Evolutionary conservation across 2,329 filamentous ascomycete genomes (phyloP).

Genomic region (Paecilomyces sp.): DNA sequence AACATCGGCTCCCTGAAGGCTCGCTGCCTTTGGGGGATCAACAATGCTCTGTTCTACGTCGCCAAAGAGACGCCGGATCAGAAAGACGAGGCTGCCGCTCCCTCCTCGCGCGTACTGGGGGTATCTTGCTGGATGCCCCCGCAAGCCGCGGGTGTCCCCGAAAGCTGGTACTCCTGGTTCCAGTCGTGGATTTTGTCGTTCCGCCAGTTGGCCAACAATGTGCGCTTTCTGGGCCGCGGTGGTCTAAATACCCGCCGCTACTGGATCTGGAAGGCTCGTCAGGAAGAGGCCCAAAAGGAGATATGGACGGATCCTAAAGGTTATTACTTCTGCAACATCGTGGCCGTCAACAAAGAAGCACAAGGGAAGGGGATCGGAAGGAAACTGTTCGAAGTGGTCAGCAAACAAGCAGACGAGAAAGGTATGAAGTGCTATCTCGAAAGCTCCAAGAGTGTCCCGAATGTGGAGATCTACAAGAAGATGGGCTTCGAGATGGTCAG

Average conservation of each 20-base stretch:
- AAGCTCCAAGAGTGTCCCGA: constrained; percentile 60
- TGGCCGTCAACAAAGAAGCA: constrained; percentile 58
- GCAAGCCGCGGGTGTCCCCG: constrained; percentile 36
- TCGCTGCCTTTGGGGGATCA: constrained; percentile 64
- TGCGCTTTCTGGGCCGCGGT: constrained; percentile 57
- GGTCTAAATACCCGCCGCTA: constrained; percentile 61
- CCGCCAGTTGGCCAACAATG: constrained; percentile 59
- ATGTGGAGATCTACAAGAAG: constrained; percentile 62
- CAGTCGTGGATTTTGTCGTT: constrained; percentile 61
- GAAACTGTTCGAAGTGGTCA: constrained; percentile 57
- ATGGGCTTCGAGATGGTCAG: constrained; percentile 61
- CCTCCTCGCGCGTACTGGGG: constrained; percentile 51
- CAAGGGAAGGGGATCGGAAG: constrained; percentile 63
- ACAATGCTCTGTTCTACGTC: constrained; percentile 62
- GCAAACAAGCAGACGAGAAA: constrained; percentile 56
- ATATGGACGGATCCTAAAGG: constrained; percentile 61
- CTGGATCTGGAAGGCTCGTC: constrained; percentile 64
- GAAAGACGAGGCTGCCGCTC: constrained; percentile 1
- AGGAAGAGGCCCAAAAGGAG: constrained; percentile 53
- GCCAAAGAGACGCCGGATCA: constrained; percentile 50
- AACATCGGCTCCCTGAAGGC: constrained; percentile 58
- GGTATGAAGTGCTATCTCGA: constrained; percentile 63
- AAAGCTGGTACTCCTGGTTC: constrained; percentile 56
- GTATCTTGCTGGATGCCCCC: constrained; percentile 68
- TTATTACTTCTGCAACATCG: constrained; percentile 72